Evolutionary conservation across 352 stramenopile species (phyloP).

Genomic region (Thraustochytrium sp.): DNA sequence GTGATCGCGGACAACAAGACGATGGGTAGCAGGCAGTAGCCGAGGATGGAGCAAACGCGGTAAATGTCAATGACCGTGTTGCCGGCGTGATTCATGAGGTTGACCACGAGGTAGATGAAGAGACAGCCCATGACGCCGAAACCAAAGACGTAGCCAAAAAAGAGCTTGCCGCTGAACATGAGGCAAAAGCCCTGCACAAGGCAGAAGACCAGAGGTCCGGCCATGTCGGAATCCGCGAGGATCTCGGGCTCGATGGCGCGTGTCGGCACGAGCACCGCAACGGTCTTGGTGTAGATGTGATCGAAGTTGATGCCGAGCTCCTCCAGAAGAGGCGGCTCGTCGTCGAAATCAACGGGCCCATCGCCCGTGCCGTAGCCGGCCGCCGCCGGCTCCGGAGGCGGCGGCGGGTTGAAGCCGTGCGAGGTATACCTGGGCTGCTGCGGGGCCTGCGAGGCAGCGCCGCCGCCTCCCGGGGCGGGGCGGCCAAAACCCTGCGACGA

Average conservation of each 20-base stretch:
- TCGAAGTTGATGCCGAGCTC: slow-evolving; percentile 95
- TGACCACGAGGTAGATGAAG: slow-evolving; percentile 90
- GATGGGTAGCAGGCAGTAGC: slow-evolving; percentile 94
- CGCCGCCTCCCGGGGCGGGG: not conserved
- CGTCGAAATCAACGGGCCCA: slow-evolving; percentile 3
- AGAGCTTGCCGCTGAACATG: slow-evolving; percentile 81
- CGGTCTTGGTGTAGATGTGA: slow-evolving; percentile 93
- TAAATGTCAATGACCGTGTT: slow-evolving; percentile 78
- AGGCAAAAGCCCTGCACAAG: slow-evolving; percentile 88
- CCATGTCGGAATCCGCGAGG: slow-evolving; percentile 73
- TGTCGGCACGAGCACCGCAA: slow-evolving; percentile 86
- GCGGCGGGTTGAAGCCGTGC: not conserved
- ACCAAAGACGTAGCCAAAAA: slow-evolving; percentile 98
- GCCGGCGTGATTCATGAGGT: slow-evolving; percentile 74
- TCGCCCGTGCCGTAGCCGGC: not conserved
- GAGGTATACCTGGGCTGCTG: not conserved
- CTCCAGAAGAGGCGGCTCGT: slow-evolving; percentile 93
- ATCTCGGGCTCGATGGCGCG: slow-evolving; percentile 49
- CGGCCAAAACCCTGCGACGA: not conserved
- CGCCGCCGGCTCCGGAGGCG: not conserved
- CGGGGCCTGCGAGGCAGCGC: not conserved
- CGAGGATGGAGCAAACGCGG: slow-evolving; percentile 86
- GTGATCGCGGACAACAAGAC: slow-evolving; percentile 86
- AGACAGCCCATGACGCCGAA: slow-evolving; percentile 94
- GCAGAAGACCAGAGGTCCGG: slow-evolving; percentile 87